Percentiles rank a stretch among this genome's conserved stretches.
These are phyloP conservation scores for Paraconiothyrium brasiliense DNA, from an alignment of 2,329 filamentous ascomycete genomes.

Conservation along the genomic window DNA sequence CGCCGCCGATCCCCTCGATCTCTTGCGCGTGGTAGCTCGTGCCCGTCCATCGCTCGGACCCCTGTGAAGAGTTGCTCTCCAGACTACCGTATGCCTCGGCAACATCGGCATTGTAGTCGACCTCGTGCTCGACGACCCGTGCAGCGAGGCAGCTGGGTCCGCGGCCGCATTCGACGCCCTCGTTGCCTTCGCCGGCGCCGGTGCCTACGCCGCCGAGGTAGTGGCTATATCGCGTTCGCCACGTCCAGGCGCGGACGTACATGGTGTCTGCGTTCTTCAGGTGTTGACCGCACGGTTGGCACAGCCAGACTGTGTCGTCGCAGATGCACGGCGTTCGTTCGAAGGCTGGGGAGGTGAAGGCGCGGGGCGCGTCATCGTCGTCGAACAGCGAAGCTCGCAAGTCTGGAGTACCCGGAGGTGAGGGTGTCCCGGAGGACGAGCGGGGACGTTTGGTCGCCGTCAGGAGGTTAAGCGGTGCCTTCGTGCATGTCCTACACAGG, in stretches of 20 bases:
- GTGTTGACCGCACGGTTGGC: conserved; percentile 80
- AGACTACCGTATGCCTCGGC: conserved; percentile 62
- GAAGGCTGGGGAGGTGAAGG: conserved; percentile 59
- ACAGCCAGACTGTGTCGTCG: conserved; percentile 78
- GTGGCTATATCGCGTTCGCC: conserved; percentile 82
- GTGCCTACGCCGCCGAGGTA: conserved; percentile 84
- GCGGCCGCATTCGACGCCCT: conserved; percentile 89
- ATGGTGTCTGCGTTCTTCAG: conserved; percentile 69
- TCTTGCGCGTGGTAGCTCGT: conserved; percentile 86
- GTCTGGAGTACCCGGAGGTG: conserved; percentile 35
- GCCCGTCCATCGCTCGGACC: conserved; percentile 61
- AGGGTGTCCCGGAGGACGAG: conserved; percentile 32
- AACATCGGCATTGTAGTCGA: conserved; percentile 79
- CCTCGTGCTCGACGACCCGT: conserved; percentile 81
- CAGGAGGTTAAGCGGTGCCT: conserved; percentile 71
- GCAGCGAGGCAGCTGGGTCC: conserved; percentile 78
- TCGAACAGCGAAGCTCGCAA: conserved; percentile 30
- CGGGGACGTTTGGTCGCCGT: conserved; percentile 36
- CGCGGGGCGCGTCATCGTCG: conserved; percentile 33
- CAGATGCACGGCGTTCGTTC: conserved; percentile 68
- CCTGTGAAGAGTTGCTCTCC: conserved; percentile 51
- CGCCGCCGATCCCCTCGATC: conserved; percentile 88
- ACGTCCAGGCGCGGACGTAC: conserved; percentile 80
- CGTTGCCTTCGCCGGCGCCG: conserved; percentile 86
- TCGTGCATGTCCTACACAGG: conserved; percentile 78